phyloP scores from a whole-genome alignment of 2,329 filamentous ascomycete genomes.

The Clarireedia paspali region DNA sequence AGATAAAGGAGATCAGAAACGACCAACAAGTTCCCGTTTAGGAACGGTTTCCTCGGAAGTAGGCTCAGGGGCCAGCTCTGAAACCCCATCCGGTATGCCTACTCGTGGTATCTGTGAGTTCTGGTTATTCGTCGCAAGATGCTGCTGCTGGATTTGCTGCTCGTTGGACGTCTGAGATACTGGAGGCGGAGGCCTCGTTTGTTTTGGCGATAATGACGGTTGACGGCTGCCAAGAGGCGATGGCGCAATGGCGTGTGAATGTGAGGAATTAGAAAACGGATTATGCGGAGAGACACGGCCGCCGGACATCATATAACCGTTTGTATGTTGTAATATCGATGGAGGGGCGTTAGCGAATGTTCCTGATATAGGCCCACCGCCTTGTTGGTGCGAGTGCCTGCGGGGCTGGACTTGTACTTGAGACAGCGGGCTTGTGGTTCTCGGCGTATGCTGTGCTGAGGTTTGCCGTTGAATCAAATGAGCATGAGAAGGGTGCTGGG shows the following conservation, averaged over 20 bases:
- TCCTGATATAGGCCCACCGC: constrained; percentile 25
- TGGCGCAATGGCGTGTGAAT: constrained; percentile 25
- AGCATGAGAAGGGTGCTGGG: constrained; percentile 64
- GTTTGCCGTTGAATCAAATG: constrained; percentile 35
- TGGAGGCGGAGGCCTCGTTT: constrained; percentile 16
- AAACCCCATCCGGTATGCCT: constrained; percentile 11
- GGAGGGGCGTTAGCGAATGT: constrained; percentile 26
- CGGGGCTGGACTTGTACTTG: constrained; percentile 28
- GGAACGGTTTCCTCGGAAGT: background rate
- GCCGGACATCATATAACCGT: constrained; percentile 18
- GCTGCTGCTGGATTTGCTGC: constrained; percentile 13
- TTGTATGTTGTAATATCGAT: constrained; percentile 21
- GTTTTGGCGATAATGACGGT: constrained; percentile 27
- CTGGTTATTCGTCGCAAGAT: background rate
- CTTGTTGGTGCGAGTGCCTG: constrained; percentile 31
- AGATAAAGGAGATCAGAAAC: constrained; percentile 19
- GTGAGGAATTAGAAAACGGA: constrained; percentile 24
- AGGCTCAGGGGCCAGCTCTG: constrained; percentile 15
- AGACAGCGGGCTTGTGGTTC: constrained; percentile 30
- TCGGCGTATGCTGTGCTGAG: constrained; percentile 31
- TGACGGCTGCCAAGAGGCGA: constrained; percentile 29
- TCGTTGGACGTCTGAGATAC: constrained; percentile 8
- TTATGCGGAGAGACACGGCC: constrained; percentile 27
- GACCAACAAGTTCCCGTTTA: constrained; percentile 14
- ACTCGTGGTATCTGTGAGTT: constrained; percentile 18